Conservation (phyloP, 306 rosid species). For the Chamaecrista fasciculata region DNA sequence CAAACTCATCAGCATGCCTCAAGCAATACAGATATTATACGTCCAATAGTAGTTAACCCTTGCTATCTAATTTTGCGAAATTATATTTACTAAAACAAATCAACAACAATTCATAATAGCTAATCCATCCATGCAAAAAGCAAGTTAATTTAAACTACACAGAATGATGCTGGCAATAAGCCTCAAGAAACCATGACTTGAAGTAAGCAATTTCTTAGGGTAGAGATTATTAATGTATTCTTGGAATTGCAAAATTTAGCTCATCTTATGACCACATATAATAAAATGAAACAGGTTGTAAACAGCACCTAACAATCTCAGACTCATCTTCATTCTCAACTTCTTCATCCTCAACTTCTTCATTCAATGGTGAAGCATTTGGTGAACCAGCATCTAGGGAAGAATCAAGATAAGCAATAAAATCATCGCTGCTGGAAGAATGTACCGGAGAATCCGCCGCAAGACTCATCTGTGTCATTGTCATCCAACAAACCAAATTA, state of each 20-base stretch:
- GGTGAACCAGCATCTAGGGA: conserved; percentile 52
- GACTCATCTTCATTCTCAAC: conserved; percentile 28
- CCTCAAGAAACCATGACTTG: background rate
- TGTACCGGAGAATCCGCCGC: conserved; percentile 63
- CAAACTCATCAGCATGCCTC: background rate
- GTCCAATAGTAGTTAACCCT: conserved; percentile 1
- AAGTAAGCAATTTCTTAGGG: background rate
- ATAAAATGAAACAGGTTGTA: conserved; percentile 14
- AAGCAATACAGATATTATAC: conserved; percentile 3
- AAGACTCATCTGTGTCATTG: conserved; percentile 59
- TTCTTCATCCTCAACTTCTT: conserved; percentile 31
- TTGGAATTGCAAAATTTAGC: background rate
- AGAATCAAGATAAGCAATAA: conserved; percentile 48
- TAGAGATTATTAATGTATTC: background rate
- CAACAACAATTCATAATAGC: background rate
- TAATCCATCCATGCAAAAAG: background rate
- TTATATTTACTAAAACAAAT: no score
- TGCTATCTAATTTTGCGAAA: background rate
- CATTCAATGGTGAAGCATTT: conserved; percentile 25
- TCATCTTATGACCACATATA: background rate
- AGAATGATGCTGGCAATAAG: background rate
- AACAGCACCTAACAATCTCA: conserved; percentile 46
- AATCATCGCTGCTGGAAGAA: conserved; percentile 80
- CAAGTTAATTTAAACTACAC: conserved; percentile 2
- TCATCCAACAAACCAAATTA: conserved; percentile 28